Evolutionary conservation across 768 basidiomycete species (phyloP).

Genomic region (Rhodosporidiobolus odoratus): DNA sequence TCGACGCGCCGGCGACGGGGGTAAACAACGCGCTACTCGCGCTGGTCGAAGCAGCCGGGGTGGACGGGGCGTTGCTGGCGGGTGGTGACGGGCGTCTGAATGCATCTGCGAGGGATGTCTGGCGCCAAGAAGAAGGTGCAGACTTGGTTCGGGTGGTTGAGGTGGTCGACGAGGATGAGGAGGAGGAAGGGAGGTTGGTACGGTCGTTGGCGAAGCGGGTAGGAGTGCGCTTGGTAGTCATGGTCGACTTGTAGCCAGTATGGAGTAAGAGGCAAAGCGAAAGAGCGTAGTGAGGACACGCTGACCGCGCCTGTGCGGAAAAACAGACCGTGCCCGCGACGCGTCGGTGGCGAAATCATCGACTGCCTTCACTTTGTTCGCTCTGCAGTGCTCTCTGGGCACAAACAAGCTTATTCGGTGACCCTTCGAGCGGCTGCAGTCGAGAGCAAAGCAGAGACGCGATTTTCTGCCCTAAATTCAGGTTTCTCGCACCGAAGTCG

Average conservation of each 20-base stretch:
- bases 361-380: too few species aligned
- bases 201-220: constrained; percentile 22
- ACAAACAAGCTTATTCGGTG: too few species aligned
- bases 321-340: too few species aligned
- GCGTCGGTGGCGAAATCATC: too few species aligned
- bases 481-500: too few species aligned
- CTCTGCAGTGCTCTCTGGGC: too few species aligned
- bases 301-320: too few species aligned
- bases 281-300: background rate
- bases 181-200: constrained; percentile 13
- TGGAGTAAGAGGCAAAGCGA: background rate
- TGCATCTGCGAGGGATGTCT: constrained; percentile 13
- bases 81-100: constrained; percentile 4
- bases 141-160: background rate
- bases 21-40: background rate
- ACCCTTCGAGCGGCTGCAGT: too few species aligned
- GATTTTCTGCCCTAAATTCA: too few species aligned
- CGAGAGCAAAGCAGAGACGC: too few species aligned
- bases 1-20: background rate
- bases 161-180: background rate
- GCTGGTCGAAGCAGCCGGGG: background rate
- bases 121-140: background rate
- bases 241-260: background rate
- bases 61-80: background rate
- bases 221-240: background rate